Percentiles rank a stretch among this genome's conserved stretches.
phyloP scores from a whole-genome alignment of 139 green algal species.

The Picochlorum sp. region DNA sequence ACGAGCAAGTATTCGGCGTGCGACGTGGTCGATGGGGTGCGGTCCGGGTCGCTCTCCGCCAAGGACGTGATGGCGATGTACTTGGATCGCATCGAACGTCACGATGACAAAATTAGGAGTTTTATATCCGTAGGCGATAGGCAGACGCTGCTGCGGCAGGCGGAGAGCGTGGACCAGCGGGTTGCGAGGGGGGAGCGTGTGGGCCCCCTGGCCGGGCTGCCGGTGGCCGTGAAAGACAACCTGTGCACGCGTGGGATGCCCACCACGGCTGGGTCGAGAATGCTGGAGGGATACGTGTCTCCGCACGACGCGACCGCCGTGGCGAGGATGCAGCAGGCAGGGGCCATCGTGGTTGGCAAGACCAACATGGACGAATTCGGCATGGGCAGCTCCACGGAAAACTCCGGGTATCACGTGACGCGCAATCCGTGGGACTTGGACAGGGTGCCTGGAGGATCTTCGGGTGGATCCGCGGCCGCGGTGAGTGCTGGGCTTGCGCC shows the following conservation, averaged over 20 bases:
- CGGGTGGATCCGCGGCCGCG: conserved; percentile 86
- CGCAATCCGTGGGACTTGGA: conserved; percentile 70
- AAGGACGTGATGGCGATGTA: no score
- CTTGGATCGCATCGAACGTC: no score
- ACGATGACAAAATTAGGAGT: no score
- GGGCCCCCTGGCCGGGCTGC: conserved; percentile 63
- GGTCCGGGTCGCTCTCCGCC: no score
- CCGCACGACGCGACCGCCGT: conserved; percentile 70
- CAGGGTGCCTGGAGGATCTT: conserved; percentile 87
- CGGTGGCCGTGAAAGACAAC: conserved; percentile 93
- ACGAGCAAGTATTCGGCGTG: no score
- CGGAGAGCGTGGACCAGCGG: conserved; percentile 23
- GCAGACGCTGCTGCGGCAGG: conserved; percentile 9
- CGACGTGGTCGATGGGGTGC: no score
- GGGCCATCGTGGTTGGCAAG: conserved; percentile 89
- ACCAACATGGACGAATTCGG: conserved; percentile 98
- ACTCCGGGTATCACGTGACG: conserved; percentile 61
- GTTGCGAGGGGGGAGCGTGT: conserved; percentile 18
- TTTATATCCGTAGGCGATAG: no score
- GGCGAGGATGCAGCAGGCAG: conserved; percentile 53
- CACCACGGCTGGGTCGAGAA: conserved; percentile 76
- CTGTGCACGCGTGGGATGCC: conserved; percentile 73
- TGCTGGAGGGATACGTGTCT: conserved; percentile 64
- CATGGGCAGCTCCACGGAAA: conserved; percentile 93
- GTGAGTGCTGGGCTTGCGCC: conserved; percentile 71